phyloP scores from a whole-genome alignment of 768 basidiomycete genomes.

The Pisolithus tinctorius region DNA sequence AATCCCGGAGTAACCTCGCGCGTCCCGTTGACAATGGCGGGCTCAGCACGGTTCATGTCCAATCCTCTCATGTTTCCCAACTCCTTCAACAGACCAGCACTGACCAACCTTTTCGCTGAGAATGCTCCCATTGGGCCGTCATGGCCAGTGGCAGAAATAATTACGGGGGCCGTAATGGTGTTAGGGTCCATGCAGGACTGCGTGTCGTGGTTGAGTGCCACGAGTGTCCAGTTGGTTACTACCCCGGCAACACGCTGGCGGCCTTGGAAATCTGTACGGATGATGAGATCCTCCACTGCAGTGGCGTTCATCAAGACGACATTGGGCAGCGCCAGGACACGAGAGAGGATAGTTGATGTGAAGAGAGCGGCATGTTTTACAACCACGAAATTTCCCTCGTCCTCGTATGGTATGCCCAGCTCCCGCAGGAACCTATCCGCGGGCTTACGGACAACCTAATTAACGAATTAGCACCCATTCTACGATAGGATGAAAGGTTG shows the following conservation, averaged over 20 bases:
- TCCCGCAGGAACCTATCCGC: constrained; percentile 65
- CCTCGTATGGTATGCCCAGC: constrained; percentile 68
- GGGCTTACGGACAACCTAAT: constrained; percentile 69
- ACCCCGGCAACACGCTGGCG: constrained; percentile 44
- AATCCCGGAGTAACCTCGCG: constrained; percentile 72
- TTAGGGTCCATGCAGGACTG: constrained; percentile 78
- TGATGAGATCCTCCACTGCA: constrained; percentile 75
- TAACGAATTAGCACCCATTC: background rate
- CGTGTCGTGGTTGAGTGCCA: constrained; percentile 59
- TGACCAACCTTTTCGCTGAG: constrained; percentile 72
- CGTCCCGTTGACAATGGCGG: constrained; percentile 71
- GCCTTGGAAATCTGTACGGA: constrained; percentile 43
- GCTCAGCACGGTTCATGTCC: constrained; percentile 79
- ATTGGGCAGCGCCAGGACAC: constrained; percentile 63
- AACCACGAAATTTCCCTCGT: constrained; percentile 71
- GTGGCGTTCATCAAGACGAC: constrained; percentile 75
- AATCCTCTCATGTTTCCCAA: constrained; percentile 76
- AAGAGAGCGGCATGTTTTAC: constrained; percentile 80
- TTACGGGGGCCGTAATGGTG: constrained; percentile 73
- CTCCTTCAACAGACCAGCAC: constrained; percentile 64
- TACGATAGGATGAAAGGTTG: background rate
- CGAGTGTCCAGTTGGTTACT: constrained; percentile 49
- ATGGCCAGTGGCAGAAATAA: constrained; percentile 68
- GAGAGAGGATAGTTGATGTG: constrained; percentile 69
- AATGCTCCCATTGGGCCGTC: constrained; percentile 81